A percentile compares a stretch with the other conserved stretches of the same genome.
Conservation (phyloP, 2,329 filamentous ascomycete genomes). For the Thelonectria olida region DNA sequence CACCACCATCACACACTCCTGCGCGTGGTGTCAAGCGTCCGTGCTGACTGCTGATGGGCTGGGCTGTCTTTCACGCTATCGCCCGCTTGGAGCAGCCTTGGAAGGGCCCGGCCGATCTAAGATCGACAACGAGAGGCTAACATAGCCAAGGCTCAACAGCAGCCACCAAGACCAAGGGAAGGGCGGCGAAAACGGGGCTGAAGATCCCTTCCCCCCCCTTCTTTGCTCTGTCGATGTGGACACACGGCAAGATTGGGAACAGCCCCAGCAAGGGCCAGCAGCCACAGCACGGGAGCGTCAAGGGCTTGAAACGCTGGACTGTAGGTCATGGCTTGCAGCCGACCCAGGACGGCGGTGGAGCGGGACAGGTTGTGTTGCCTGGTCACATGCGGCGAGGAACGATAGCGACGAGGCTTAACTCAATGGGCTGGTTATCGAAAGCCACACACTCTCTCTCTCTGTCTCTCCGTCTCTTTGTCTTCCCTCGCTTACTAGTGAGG, state of each 20-base stretch:
- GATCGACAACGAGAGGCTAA: conserved; percentile 34
- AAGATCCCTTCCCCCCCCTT: conserved; percentile 23
- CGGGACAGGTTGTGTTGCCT: conserved; percentile 8
- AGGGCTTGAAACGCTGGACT: conserved; percentile 35
- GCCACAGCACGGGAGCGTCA: conserved; percentile 24
- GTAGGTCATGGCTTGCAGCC: conserved; percentile 30
- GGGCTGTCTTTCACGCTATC: conserved; percentile 29
- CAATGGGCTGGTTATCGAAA: too few species aligned
- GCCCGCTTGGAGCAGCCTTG: conserved; percentile 20
- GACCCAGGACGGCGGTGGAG: conserved; percentile 22
- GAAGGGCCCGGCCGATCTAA: conserved; percentile 37
- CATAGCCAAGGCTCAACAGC: too few species aligned
- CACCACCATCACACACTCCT: too few species aligned
- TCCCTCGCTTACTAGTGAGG: too few species aligned
- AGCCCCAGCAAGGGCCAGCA: conserved; percentile 24
- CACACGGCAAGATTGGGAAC: conserved; percentile 28
- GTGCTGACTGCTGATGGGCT: conserved; percentile 36
- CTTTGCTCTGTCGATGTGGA: too few species aligned
- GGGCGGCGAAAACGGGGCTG: conserved; percentile 20
- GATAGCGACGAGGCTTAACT: too few species aligned
- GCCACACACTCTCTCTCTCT: too few species aligned
- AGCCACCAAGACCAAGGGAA: too few species aligned
- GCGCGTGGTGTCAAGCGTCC: too few species aligned
- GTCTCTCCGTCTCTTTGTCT: too few species aligned
- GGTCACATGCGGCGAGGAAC: conserved; percentile 25